Base-by-base conservation (phyloP, 306 rosid genomes). In the Mimosa bimucronata region DNA sequence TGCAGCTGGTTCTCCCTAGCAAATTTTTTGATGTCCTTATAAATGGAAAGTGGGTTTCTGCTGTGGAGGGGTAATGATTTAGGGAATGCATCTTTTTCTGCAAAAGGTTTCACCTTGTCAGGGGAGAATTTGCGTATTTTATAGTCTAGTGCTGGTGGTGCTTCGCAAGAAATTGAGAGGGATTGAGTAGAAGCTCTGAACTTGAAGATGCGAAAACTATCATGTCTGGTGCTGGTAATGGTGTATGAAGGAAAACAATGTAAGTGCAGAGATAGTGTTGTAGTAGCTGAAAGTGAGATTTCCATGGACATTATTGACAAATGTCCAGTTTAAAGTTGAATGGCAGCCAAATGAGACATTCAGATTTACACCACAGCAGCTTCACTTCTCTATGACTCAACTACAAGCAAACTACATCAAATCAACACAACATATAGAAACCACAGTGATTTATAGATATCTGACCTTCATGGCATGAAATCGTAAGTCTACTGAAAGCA, bases 41-140 rank as follows among this genome's bases (percentile, higher is more conserved):
- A 88, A 23, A 93, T 82, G 83, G 88, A 81, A 74, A 18, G 83
- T 57, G 94, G 97, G 86, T 93, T 91, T 78, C 81, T 90, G 74
- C 28, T 85, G 80, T 93, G 94, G 53, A 93, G 93, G 7, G 98
- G 94, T 67, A 90, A 61, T 14, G 97, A 91, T 14, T 74, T 85
- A 1, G 98, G 97, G 50, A 90, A 93, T 1, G 90, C 91, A 77
- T 93, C 90, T 74, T 85, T 72, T 50, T 86, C 87, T 1, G 81
- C 28, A 66, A 90, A 88, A 7, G 41, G 68, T 57, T 81, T 61
- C 61, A 53, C 19, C 31, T 58, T 77, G 2, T 61, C 45, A 58
- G 21, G 5, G 77, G 78, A 53, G 66, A 76, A 23, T 57, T 55
- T 73, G 46, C 57, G n/a, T 46, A 12, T 16, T 34, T 58, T 71